phyloP scores from a whole-genome alignment of 108 stramenopile species.

The Cyclotella cryptica region DNA sequence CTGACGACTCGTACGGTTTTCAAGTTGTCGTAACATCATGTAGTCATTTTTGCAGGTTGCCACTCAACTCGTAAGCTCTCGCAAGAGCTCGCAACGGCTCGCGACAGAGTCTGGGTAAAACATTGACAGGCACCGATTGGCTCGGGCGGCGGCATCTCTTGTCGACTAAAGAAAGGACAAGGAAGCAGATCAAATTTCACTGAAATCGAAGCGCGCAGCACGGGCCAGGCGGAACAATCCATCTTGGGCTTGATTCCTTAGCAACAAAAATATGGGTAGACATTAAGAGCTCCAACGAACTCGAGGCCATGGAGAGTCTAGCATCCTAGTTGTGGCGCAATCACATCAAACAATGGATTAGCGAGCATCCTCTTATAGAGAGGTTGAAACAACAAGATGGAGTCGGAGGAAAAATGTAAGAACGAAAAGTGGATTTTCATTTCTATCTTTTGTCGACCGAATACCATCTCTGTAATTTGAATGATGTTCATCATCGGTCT shows the following conservation, averaged over 20 bases:
- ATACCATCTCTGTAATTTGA: constrained; percentile 79
- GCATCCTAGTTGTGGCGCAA: constrained; percentile 44
- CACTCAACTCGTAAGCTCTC: no score
- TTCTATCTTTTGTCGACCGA: constrained; percentile 76
- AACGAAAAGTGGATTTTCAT: constrained; percentile 70
- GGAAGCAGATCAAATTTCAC: constrained; percentile 1
- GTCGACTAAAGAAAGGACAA: constrained; percentile 11
- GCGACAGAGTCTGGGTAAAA: no score
- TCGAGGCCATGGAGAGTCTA: constrained; percentile 49
- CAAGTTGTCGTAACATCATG: no score
- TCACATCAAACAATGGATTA: constrained; percentile 56
- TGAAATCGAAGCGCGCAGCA: constrained; percentile 1
- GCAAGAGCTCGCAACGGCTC: no score
- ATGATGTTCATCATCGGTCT: constrained; percentile 77
- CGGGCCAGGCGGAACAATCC: not conserved
- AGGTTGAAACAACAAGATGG: constrained; percentile 51
- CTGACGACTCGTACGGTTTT: no score
- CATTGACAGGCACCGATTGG: constrained; percentile 18
- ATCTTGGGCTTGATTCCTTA: constrained; percentile 25
- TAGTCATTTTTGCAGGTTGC: no score
- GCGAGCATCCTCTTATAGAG: constrained; percentile 27
- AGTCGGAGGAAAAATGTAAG: constrained; percentile 51
- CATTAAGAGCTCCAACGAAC: constrained; percentile 31
- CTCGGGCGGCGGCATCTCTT: constrained; percentile 27
- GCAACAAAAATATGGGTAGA: constrained; percentile 49